Conservation (phyloP, 192 early-diverging fungal species). For the Rhizophagus sp. region DNA sequence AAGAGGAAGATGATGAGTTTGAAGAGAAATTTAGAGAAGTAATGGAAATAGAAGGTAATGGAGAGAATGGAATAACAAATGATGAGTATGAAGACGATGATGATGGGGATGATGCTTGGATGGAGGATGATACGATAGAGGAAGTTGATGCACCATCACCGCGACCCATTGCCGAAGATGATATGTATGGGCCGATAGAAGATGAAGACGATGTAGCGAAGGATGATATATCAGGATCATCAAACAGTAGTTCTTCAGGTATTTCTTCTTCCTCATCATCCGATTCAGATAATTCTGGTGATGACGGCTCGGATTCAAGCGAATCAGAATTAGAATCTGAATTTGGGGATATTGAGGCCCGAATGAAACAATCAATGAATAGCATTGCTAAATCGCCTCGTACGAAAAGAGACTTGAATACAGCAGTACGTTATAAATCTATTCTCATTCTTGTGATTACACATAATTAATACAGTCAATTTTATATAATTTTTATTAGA, state of each 20-base stretch:
- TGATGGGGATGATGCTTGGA: neutral
- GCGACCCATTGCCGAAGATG: neutral
- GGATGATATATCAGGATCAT: neutral
- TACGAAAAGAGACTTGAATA: neutral
- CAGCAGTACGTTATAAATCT: neutral
- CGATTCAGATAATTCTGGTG: neutral
- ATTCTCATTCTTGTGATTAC: neutral
- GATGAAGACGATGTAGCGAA: neutral
- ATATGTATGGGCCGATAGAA: neutral
- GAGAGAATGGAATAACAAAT: neutral
- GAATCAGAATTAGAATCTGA: neutral
- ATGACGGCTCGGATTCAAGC: neutral
- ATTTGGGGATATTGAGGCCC: neutral
- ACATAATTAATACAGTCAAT: neutral
- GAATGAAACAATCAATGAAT: neutral
- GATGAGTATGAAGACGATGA: neutral
- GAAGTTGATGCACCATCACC: neutral
- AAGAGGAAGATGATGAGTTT: neutral
- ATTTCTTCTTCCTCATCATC: neutral
- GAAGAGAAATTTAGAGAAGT: neutral
- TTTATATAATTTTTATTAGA: neutral
- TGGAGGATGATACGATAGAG: neutral
- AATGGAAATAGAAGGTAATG: neutral
- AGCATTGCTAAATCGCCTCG: neutral
- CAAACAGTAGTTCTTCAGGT: neutral